phyloP scores from a whole-genome alignment of 192 early-diverging fungal species.

The Coemansia reversa region DNA sequence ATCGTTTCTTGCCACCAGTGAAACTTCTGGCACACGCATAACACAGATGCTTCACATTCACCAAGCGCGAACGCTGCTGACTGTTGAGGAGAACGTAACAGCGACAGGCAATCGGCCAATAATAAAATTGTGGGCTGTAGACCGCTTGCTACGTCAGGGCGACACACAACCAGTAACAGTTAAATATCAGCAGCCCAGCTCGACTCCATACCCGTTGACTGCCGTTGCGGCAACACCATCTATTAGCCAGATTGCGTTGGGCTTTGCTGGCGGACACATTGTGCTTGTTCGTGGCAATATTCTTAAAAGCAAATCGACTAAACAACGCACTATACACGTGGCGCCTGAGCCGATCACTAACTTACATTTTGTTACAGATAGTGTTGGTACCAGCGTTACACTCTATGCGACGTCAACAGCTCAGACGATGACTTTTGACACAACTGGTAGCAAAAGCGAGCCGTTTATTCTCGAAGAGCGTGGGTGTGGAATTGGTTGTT shows the following conservation, averaged over 20 bases:
- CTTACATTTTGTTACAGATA: constrained; percentile 39
- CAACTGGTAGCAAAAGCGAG: constrained; percentile 32
- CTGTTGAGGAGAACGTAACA: constrained; percentile 58
- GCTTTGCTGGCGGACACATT: constrained; percentile 89
- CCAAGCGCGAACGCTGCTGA: constrained; percentile 75
- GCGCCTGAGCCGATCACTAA: constrained; percentile 85
- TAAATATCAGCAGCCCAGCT: constrained; percentile 33
- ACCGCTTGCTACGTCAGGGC: constrained; percentile 35
- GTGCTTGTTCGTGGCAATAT: constrained; percentile 82
- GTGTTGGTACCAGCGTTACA: constrained; percentile 18
- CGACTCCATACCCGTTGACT: constrained; percentile 49
- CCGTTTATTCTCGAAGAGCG: constrained; percentile 72
- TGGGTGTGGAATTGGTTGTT: constrained; percentile 73
- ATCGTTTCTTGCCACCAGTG: constrained; percentile 58
- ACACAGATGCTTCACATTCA: constrained; percentile 82
- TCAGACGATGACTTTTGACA: constrained; percentile 49
- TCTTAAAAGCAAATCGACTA: constrained; percentile 71
- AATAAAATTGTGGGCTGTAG: constrained; percentile 51
- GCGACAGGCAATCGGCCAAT: constrained; percentile 22
- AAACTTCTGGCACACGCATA: constrained; percentile 63
- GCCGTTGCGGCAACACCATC: constrained; percentile 57
- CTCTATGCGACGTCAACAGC: constrained; percentile 41
- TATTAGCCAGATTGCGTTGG: constrained; percentile 85
- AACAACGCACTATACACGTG: constrained; percentile 79
- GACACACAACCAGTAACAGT: constrained; percentile 44